These are phyloP conservation scores for Tremella fuciformis DNA, from an alignment of 768 basidiomycete genomes.

Conservation along the genomic window DNA sequence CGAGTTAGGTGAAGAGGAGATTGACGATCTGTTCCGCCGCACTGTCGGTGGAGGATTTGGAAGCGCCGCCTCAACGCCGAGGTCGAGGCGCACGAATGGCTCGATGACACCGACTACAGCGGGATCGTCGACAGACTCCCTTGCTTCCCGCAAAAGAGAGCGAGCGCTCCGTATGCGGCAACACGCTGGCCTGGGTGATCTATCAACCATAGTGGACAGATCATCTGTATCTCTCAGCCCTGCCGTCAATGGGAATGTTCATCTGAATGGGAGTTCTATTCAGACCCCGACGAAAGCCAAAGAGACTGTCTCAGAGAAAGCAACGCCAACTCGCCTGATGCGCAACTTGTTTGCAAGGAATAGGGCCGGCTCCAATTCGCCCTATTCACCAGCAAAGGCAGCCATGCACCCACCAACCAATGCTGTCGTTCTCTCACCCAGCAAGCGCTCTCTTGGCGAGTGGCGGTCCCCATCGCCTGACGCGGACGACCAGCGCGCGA, in stretches of 20 bases:
- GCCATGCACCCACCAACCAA: constrained; percentile 18
- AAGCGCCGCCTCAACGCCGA: constrained; percentile 7
- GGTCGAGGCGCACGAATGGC: constrained; percentile 9
- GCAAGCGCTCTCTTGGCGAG: constrained; percentile 19
- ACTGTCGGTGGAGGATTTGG: constrained; percentile 25
- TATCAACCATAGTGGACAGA: constrained; percentile 40
- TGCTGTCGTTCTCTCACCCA: constrained; percentile 31
- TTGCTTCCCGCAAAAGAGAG: constrained; percentile 15
- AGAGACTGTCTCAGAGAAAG: constrained; percentile 31
- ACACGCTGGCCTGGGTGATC: constrained; percentile 41
- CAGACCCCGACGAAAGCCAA: constrained; percentile 31
- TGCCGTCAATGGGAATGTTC: constrained; percentile 21
- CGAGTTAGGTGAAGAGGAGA: constrained; percentile 39
- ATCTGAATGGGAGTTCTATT: constrained; percentile 14
- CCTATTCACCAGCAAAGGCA: constrained; percentile 25
- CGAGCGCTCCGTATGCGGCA: constrained; percentile 33
- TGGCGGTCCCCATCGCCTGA: constrained; percentile 35
- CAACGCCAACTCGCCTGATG: constrained; percentile 39
- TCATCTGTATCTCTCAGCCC: constrained; percentile 37
- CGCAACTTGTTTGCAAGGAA: constrained; percentile 40
- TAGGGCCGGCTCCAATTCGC: constrained; percentile 20
- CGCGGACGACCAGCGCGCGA: constrained; percentile 10
- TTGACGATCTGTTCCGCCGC: constrained; percentile 36
- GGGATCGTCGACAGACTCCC: constrained; percentile 8
- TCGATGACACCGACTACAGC: constrained; percentile 28